Evolutionary conservation across 2,329 filamentous ascomycete species (phyloP), one percentile per base, ranked within the genome.

Genomic region (Beauveria australis): DNA sequence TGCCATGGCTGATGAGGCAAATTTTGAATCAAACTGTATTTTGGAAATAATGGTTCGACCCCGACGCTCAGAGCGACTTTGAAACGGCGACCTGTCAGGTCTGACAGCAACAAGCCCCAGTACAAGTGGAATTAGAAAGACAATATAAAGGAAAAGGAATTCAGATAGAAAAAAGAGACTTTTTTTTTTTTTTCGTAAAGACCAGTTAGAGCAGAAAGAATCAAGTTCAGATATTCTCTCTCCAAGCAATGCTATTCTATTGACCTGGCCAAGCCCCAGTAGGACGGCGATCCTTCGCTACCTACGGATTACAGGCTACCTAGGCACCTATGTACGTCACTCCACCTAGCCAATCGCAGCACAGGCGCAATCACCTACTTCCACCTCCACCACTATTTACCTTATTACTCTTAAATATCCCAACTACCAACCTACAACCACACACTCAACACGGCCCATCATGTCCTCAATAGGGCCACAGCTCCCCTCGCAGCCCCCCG

Each of bases 381-480:
- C 12, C n/a, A 22, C 30, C 30, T 33, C 30, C 30, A 33, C 30
- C 30, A 55, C 30, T 30, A n/a, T n/a, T n/a, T n/a, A 37, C 16
- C 46, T 28, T 28, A 5, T 8, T 28, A 16, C 12, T 40, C 12
- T 19, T 19, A 3, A 30, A 19, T 28, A 16, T 41, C 12, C 8
- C 19, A 48, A 49, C 18, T 47, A 22, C 10, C 48, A 52, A 33
- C 9, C 40, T 26, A 24, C 47, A 59, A n/a, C 57, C 56, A 52
- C 55, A 58, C 24, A 77, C 76, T 67, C 44, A 24, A 24, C 12
- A 52, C 49, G 43, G 37, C 40, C 77, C 76, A 67, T 41, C 26
- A 90, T 90, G 87, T 77, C 86, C 55, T 85, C 83, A 40, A 86
- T 90, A 68, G 88, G 89, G 5, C 89, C 89, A 16, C 79, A 86